phyloP scores from a whole-genome alignment of 495 filamentous ascomycete species.

The Tuber melanosporum region DNA sequence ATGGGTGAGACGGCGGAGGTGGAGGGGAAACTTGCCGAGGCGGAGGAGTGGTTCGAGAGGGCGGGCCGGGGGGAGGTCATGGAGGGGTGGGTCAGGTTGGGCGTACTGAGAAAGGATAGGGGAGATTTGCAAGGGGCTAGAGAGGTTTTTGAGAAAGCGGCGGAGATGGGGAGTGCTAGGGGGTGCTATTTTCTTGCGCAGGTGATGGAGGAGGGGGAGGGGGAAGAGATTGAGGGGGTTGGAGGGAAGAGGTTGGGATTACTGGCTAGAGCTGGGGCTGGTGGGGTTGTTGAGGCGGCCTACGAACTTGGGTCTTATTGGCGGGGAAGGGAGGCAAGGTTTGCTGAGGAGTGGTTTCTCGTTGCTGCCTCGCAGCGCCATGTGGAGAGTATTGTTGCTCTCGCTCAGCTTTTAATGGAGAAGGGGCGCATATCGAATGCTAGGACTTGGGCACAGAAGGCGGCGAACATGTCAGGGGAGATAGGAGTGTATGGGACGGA shows the following conservation, averaged over 20 bases:
- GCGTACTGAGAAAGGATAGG: slow-evolving; percentile 14
- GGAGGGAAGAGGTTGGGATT: slow-evolving; percentile 5
- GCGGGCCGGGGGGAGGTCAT: slow-evolving; percentile 53
- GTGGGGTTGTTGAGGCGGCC: slow-evolving; percentile 19
- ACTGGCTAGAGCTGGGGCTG: slow-evolving; percentile 13
- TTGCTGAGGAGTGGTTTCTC: slow-evolving; percentile 28
- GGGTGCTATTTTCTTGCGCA: background rate
- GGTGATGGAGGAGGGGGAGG: background rate
- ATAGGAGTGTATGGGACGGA: slow-evolving; percentile 14
- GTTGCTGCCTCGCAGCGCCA: slow-evolving; percentile 32
- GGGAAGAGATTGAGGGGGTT: background rate
- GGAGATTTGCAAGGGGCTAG: slow-evolving; percentile 47
- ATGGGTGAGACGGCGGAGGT: slow-evolving; percentile 60
- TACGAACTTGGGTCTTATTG: slow-evolving; percentile 19
- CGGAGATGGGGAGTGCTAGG: slow-evolving; percentile 9
- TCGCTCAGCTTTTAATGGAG: slow-evolving; percentile 17
- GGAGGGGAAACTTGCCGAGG: slow-evolving; percentile 62
- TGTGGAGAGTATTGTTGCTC: slow-evolving; percentile 16
- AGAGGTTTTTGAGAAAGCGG: slow-evolving; percentile 50
- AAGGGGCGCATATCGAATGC: slow-evolving; percentile 11
- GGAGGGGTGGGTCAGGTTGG: slow-evolving; percentile 42
- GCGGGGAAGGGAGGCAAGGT: slow-evolving; percentile 10
- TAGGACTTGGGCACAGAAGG: slow-evolving; percentile 22
- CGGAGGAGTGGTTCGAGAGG: slow-evolving; percentile 61
- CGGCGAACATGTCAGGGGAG: slow-evolving; percentile 9